These are phyloP conservation scores for Pichia kluyveri DNA, from an alignment of 805 yeast species.

Conservation along the genomic window DNA sequence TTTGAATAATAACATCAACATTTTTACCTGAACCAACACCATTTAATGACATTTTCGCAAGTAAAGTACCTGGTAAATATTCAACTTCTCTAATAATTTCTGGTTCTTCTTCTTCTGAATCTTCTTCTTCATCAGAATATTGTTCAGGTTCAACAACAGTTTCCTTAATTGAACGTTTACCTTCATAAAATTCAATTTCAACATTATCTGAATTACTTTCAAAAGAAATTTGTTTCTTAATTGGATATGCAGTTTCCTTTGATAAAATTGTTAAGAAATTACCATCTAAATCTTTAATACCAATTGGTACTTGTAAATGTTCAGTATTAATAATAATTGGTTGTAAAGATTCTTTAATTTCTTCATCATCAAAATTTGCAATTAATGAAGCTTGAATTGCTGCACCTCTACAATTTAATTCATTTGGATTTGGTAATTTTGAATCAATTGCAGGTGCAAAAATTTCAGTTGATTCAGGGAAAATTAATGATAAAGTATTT, in stretches of 20 bases:
- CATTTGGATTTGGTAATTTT: slow-evolving; percentile 81
- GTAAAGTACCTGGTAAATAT: slow-evolving; percentile 59
- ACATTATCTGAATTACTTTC: slow-evolving; percentile 55
- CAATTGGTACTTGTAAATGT: slow-evolving; percentile 77
- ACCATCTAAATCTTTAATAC: slow-evolving; percentile 68
- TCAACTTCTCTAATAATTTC: slow-evolving; percentile 72
- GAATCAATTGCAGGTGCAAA: slow-evolving; percentile 70
- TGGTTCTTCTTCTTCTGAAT: slow-evolving; percentile 76
- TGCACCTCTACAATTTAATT: slow-evolving; percentile 87
- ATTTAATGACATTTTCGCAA: slow-evolving; percentile 72
- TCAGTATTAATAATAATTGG: slow-evolving; percentile 84
- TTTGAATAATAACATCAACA: slow-evolving; percentile 61
- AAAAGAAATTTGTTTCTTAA: slow-evolving; percentile 64
- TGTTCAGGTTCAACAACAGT: slow-evolving; percentile 65
- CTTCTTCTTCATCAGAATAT: slow-evolving; percentile 42
- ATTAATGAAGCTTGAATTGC: slow-evolving; percentile 90
- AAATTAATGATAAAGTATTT: slow-evolving; percentile 56
- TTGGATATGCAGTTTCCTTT: slow-evolving; percentile 85
- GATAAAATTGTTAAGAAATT: slow-evolving; percentile 62
- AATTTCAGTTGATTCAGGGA: slow-evolving; percentile 72
- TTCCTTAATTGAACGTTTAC: slow-evolving; percentile 75
- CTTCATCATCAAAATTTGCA: slow-evolving; percentile 76
- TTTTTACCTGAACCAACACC: slow-evolving; percentile 55
- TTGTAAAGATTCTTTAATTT: slow-evolving; percentile 68
- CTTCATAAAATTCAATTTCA: slow-evolving; percentile 71